These are phyloP conservation scores for Diddensiella transvaalensis DNA, from an alignment of 805 yeast genomes.

Conservation along the genomic window DNA sequence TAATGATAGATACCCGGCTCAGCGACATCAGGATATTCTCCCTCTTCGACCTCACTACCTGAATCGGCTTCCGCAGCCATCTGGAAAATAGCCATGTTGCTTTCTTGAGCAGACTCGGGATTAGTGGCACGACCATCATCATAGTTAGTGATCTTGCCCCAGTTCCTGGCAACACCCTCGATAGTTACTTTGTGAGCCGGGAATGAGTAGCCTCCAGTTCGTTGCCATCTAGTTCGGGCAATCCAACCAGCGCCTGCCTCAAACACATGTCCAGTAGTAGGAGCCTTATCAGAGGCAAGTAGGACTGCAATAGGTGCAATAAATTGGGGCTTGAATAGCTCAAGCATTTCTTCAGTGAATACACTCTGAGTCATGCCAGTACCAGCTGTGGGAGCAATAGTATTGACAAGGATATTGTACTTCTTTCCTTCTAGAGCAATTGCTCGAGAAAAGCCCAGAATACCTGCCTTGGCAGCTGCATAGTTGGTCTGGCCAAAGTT, in stretches of 20 bases:
- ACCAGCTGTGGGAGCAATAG: conserved; percentile 96
- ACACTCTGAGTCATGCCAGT: conserved; percentile 94
- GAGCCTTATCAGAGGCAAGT: conserved; percentile 69
- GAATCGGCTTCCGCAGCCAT: conserved; percentile 41
- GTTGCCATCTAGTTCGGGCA: conserved; percentile 92
- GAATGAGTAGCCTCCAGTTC: conserved; percentile 77
- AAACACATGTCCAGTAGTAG: conserved; percentile 74
- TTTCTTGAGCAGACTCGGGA: conserved; percentile 65
- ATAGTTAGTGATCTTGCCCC: conserved; percentile 67
- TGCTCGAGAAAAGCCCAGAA: conserved; percentile 79
- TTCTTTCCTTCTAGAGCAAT: conserved; percentile 88
- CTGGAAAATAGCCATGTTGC: conserved; percentile 72
- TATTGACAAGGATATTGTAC: conserved; percentile 68
- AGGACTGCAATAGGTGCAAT: conserved; percentile 88
- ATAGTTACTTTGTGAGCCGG: conserved; percentile 48
- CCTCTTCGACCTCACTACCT: conserved; percentile 42
- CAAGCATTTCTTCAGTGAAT: conserved; percentile 73
- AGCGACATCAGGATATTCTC: conserved; percentile 43
- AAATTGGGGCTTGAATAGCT: conserved; percentile 78
- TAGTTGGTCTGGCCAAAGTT: conserved; percentile 97
- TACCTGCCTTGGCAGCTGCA: conserved; percentile 88
- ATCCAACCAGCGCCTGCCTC: conserved; percentile 98
- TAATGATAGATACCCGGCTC: conserved; percentile 50
- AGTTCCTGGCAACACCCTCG: conserved; percentile 67
- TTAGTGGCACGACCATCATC: conserved; percentile 48